Percentiles rank a stretch among this genome's conserved stretches.
Evolutionary conservation across 1,139 yeast genomes (phyloP).

Genomic region (Blastobotrys petasosporus): DNA sequence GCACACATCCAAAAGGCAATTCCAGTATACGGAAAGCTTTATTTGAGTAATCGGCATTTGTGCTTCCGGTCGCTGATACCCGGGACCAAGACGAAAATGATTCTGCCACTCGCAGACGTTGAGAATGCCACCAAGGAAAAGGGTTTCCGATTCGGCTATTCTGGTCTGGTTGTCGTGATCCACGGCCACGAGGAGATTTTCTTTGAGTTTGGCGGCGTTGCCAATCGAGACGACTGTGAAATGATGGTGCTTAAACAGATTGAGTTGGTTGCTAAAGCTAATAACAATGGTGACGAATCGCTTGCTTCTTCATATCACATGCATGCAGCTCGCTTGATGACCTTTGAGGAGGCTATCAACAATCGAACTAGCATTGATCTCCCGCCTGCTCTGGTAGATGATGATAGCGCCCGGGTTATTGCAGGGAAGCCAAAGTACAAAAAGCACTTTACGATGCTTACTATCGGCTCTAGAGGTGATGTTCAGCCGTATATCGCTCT

Average conservation of each 20-base stretch:
- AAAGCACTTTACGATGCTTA: slow-evolving; percentile 61
- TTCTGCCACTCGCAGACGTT: slow-evolving; percentile 68
- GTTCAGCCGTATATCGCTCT: slow-evolving; percentile 93
- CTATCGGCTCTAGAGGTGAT: slow-evolving; percentile 94
- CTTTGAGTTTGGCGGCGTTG: slow-evolving; percentile 65
- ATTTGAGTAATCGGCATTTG: slow-evolving; percentile 57
- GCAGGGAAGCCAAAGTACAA: slow-evolving; percentile 29
- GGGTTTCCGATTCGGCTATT: slow-evolving; percentile 60
- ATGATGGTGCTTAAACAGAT: slow-evolving; percentile 46
- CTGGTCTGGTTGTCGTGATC: slow-evolving; percentile 61
- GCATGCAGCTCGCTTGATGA: slow-evolving; percentile 28
- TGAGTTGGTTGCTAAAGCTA: slow-evolving; percentile 30
- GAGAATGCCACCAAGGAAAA: slow-evolving; percentile 62
- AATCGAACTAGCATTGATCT: slow-evolving; percentile 14
- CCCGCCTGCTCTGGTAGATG: slow-evolving; percentile 10
- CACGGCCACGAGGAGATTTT: slow-evolving; percentile 71
- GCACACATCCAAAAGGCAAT: slow-evolving; percentile 63
- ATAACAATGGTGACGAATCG: not conserved
- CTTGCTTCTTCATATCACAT: slow-evolving; percentile 13
- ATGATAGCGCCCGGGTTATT: slow-evolving; percentile 5
- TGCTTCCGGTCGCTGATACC: slow-evolving; percentile 80
- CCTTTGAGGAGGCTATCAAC: slow-evolving; percentile 29
- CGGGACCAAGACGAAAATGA: slow-evolving; percentile 74
- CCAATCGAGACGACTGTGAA: slow-evolving; percentile 70
- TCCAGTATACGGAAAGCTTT: slow-evolving; percentile 79